phyloP scores from a whole-genome alignment of 1,284 basidiomycete species.

The Chondrostereum purpureum region DNA sequence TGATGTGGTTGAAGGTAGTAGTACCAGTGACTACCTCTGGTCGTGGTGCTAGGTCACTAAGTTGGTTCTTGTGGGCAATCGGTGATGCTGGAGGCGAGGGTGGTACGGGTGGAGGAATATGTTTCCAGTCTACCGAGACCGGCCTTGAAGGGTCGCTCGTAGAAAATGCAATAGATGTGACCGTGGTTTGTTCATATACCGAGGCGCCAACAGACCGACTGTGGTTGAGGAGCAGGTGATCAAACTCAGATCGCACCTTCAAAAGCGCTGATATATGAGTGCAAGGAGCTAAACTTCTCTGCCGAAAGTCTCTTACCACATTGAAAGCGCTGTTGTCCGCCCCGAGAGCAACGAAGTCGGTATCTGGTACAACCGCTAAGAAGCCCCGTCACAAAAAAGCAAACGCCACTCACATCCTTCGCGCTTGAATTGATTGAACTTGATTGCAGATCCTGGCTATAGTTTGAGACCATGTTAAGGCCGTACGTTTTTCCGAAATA shows the following conservation, averaged over 20 bases:
- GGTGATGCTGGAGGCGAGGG: slow-evolving; percentile 35
- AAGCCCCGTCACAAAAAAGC: slow-evolving; percentile 2
- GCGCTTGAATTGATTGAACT: slow-evolving; percentile 57
- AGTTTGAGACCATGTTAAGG: too few species aligned
- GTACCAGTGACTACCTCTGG: slow-evolving; percentile 27
- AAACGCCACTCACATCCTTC: slow-evolving; percentile 53
- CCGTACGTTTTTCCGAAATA: too few species aligned
- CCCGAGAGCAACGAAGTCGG: slow-evolving; percentile 56
- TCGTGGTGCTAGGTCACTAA: too few species aligned
- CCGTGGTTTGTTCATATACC: slow-evolving; percentile 51
- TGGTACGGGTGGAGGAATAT: slow-evolving; percentile 32
- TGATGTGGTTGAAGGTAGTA: slow-evolving; percentile 57
- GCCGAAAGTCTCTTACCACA: slow-evolving; percentile 37
- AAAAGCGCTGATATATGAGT: slow-evolving; percentile 12
- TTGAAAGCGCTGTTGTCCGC: slow-evolving; percentile 58
- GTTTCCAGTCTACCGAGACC: slow-evolving; percentile 44
- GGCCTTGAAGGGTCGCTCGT: slow-evolving; percentile 33
- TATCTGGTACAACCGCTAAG: slow-evolving; percentile 33
- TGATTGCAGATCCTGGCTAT: slow-evolving; percentile 56
- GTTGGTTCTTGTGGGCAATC: slow-evolving; percentile 9
- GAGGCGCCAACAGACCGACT: slow-evolving; percentile 46
- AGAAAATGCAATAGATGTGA: slow-evolving; percentile 41
- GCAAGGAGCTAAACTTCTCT: not conserved
- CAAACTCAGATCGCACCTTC: slow-evolving; percentile 63
- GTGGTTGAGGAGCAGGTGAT: slow-evolving; percentile 54